Base-by-base conservation (phyloP, 805 yeast genomes). In the Priceomyces medius region DNA sequence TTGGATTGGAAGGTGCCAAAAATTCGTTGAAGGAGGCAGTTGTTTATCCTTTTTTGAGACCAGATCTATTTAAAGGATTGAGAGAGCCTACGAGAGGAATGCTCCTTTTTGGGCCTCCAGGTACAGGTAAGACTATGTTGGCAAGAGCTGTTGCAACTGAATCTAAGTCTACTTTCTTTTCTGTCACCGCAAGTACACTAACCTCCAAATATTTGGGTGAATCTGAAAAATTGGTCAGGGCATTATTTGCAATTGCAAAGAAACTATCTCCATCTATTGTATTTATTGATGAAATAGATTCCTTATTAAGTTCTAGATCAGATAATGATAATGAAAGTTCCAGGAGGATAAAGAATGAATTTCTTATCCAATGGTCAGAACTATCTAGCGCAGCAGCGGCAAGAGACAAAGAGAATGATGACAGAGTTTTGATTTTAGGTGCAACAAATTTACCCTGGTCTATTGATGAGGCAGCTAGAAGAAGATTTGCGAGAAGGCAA, bases 361-460 rank as follows among this genome's bases (percentile, higher is more conserved):
- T 91, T 59, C 68, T 91, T 43, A 87, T 90, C 13, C 97, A 90
- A 61, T 91, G 99, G 99, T 84, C 93, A 13, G 90, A 89, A 43
- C 71, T 93, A 34, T 86, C 93, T 33, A 82, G 86, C 38, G 95
- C 97, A 0, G 96, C 41, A 79, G 95, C 48, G 1, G 88, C 88
- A 1, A 74, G 81, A 37, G 84, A 80, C 37, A 77, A 71, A 42
- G 80, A 79, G 37, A 55, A 47, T 18, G 64, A 56, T 31, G 73
- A 67, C 37, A 71, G 97, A 40, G 98, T 91, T 3, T 69, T 93
- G 28, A 95, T 91, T 3, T 66, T 93, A 31, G 98, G 97, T 0
- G 97, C 98, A 1, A 91, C 98, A 0, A 93, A 91, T 59, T 61
- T 91, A 46, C 99, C 99, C 0, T 91, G 99, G 99, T 85, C 88